Evolutionary conservation across 805 yeast species (phyloP).

Genomic region (fission yeast (Schizosaccharomyces pombe)): DNA sequence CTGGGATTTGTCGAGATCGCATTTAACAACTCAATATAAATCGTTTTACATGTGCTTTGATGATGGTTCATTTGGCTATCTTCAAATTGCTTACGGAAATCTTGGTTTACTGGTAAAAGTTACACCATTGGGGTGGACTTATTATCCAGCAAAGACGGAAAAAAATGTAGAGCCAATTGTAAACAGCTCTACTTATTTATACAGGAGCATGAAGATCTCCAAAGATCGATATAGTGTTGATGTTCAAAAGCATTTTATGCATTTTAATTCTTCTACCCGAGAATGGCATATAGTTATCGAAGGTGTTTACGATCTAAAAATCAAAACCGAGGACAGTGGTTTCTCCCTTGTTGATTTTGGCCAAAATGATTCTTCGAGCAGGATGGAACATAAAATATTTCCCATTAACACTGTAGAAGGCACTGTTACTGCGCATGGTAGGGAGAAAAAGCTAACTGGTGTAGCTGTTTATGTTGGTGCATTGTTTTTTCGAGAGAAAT

Average conservation of each 20-base stretch:
- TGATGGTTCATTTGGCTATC: conserved; percentile 2
- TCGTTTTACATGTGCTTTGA: conserved; percentile 3
- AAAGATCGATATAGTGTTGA: neutral
- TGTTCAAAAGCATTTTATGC: neutral
- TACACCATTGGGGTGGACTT: conserved; percentile 4
- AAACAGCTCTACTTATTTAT: neutral
- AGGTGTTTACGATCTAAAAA: conserved; percentile 2
- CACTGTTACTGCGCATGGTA: neutral
- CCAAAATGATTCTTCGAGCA: neutral
- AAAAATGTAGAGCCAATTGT: neutral
- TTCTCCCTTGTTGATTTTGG: neutral
- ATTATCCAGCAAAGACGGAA: neutral
- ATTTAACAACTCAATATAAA: conserved; percentile 5
- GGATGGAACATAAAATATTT: neutral
- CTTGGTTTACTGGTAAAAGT: conserved; percentile 4
- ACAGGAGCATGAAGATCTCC: neutral
- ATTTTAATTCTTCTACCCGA: neutral
- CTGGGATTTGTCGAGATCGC: neutral
- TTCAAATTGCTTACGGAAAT: conserved; percentile 4
- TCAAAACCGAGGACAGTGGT: neutral
- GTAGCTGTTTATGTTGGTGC: neutral
- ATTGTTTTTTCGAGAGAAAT: neutral
- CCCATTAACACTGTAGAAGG: neutral
- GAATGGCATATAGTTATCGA: neutral
- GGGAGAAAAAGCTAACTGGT: neutral